Conservation (phyloP, 495 filamentous ascomycete genomes). For the Thozetella sp. region DNA sequence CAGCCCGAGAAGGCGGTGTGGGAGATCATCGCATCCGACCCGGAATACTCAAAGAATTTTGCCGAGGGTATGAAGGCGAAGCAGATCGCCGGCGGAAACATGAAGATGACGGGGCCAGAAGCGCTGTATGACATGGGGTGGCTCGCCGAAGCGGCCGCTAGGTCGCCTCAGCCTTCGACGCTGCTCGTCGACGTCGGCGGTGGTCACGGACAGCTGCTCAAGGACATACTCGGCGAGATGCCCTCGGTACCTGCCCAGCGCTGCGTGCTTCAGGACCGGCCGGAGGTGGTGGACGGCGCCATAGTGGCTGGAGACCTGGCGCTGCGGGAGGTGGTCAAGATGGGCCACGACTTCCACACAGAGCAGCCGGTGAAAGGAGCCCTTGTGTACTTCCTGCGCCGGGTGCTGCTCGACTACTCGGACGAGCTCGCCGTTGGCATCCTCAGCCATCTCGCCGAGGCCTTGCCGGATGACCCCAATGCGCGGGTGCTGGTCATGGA, state of each 20-base stretch:
- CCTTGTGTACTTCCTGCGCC: slow-evolving; percentile 47
- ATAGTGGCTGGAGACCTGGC: slow-evolving; percentile 7
- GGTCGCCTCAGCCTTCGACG: background rate
- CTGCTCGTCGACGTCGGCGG: slow-evolving; percentile 54
- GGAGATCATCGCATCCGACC: slow-evolving; percentile 12
- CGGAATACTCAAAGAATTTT: slow-evolving; percentile 7
- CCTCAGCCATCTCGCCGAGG: slow-evolving; percentile 33
- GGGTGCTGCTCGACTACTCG: slow-evolving; percentile 55
- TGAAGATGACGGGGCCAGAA: slow-evolving; percentile 9
- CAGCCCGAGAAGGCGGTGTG: slow-evolving; percentile 11
- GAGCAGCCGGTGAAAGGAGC: slow-evolving; percentile 48
- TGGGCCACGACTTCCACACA: slow-evolving; percentile 40
- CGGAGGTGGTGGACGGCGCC: slow-evolving; percentile 35
- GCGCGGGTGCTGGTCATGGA: slow-evolving; percentile 30
- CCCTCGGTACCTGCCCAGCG: slow-evolving; percentile 23
- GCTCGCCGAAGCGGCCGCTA: slow-evolving; percentile 17
- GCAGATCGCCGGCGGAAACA: slow-evolving; percentile 8
- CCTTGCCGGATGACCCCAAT: slow-evolving; percentile 29
- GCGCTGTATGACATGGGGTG: slow-evolving; percentile 22
- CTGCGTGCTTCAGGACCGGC: slow-evolving; percentile 47
- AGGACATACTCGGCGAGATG: slow-evolving; percentile 28
- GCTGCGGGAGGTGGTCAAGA: slow-evolving; percentile 29
- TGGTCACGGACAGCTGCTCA: slow-evolving; percentile 46
- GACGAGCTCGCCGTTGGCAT: slow-evolving; percentile 37
- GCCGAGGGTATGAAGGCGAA: slow-evolving; percentile 7